Evolutionary conservation across 169 alveolate species (phyloP), one percentile per base, ranked within the genome.

Genomic region (Plasmodium adleri): DNA sequence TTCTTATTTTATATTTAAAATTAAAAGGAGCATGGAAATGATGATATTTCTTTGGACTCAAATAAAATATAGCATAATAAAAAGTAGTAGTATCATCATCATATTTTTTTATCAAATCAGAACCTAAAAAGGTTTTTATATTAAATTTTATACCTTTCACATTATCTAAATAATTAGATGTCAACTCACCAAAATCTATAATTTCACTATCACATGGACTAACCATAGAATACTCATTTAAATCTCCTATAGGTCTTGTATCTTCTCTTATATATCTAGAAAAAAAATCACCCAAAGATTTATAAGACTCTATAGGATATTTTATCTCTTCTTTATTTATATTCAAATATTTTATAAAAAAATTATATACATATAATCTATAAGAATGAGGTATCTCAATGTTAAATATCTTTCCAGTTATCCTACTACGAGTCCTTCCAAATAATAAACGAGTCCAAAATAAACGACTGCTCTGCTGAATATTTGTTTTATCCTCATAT

Each of bases 21-120:
- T 85, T 66, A 73, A 73, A 72, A 3, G 92, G 92, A n/a, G 92
- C 87, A 85, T 85, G 92, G 20, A 85, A 85, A 64, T 85, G 92
- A 26, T 85, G 92, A 56, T 85, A 85, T 56, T 72, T 47, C 20
- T 43, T 63, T 0, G 88, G 92, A 32, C 78, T 72, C 58, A 85
- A 72, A 72, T 85, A 72, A 63, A 85, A 85, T 47, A 85, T 73
- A 20, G 76, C 88, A 85, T 85, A 85, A 73, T 68, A 73, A 43
- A 85, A 68, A 54, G 47, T 85, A 1, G 88, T 85, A 68, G 54
- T 68, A 10, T 43, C 88, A 52, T 85, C 88, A 52, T 85, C 64
- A 68, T 72, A 56, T 60, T 85, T 85, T 17, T 72, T 73, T 39
- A 60, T 24, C 8, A 85, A 72, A 47, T 85, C 62, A 7, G 74